phyloP scores from a whole-genome alignment of 495 filamentous ascomycete species.

The Aspergillus steynii region DNA sequence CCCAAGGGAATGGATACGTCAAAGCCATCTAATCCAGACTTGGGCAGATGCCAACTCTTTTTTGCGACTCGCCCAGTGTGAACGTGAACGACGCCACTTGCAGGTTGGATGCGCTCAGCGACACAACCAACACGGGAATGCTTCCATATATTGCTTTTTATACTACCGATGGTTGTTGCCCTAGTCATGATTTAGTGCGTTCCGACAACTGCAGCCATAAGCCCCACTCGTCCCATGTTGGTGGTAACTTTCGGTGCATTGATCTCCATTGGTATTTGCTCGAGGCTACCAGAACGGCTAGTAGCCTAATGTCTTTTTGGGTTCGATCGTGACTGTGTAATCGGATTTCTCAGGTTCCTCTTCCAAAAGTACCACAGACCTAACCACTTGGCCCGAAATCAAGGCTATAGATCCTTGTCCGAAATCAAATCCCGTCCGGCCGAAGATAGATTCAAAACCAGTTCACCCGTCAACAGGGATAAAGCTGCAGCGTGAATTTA shows the following conservation, averaged over 20 bases:
- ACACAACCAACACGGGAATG: background rate
- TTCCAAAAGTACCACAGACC: background rate
- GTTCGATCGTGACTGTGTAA: background rate
- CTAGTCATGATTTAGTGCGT: too few species aligned
- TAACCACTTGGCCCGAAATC: background rate
- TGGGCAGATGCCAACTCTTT: background rate
- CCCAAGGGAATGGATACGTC: constrained; percentile 7
- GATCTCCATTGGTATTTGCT: too few species aligned
- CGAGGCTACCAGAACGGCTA: too few species aligned
- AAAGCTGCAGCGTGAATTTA: background rate
- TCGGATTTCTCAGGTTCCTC: background rate
- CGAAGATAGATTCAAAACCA: background rate
- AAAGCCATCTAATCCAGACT: background rate
- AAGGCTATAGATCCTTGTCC: background rate
- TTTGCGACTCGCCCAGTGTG: too few species aligned
- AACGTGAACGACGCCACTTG: too few species aligned
- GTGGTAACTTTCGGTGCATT: too few species aligned
- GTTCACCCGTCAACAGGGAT: background rate
- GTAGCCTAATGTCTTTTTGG: background rate
- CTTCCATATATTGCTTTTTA: too few species aligned
- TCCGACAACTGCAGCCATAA: too few species aligned
- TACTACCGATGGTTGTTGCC: too few species aligned
- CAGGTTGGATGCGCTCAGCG: background rate
- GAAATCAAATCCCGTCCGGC: too few species aligned
- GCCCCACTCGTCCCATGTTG: too few species aligned